Conservation (phyloP, 768 basidiomycete genomes). For the Kwoniella bestiolae region DNA sequence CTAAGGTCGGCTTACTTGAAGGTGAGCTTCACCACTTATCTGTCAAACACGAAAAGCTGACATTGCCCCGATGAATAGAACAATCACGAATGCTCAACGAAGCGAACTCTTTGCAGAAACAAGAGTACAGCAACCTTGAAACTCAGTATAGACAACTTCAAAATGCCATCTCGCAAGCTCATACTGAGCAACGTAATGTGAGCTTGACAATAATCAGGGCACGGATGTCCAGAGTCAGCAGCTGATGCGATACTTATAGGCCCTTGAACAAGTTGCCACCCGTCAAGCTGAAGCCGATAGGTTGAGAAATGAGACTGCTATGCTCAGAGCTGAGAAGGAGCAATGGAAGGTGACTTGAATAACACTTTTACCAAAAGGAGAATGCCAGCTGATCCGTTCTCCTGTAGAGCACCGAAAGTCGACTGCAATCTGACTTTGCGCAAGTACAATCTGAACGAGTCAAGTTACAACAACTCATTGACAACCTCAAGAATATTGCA, state of each 20-base stretch:
- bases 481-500: conserved; percentile 87
- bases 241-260: conserved; percentile 53
- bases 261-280: conserved; percentile 68
- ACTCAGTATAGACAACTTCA: conserved; percentile 39
- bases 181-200: conserved; percentile 40
- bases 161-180: conserved; percentile 33
- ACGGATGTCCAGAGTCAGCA: background rate
- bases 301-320: conserved; percentile 81
- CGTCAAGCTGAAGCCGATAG: conserved; percentile 71
- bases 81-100: conserved; percentile 46
- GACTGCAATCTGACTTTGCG: conserved; percentile 85
- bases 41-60: background rate
- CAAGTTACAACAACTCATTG: conserved; percentile 82
- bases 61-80: conserved; percentile 24
- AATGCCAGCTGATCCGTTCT: background rate
- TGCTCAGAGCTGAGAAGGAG: conserved; percentile 88
- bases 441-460: conserved; percentile 77
- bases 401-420: conserved; percentile 71
- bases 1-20: conserved; percentile 75
- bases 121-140: conserved; percentile 41
- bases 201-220: conserved; percentile 9
- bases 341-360: conserved; percentile 75
- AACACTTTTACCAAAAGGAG: conserved; percentile 34
- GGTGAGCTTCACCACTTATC: conserved; percentile 61
- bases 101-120: conserved; percentile 43